Conservation (phyloP, 1,284 basidiomycete species). For the Lentinus polychrous region DNA sequence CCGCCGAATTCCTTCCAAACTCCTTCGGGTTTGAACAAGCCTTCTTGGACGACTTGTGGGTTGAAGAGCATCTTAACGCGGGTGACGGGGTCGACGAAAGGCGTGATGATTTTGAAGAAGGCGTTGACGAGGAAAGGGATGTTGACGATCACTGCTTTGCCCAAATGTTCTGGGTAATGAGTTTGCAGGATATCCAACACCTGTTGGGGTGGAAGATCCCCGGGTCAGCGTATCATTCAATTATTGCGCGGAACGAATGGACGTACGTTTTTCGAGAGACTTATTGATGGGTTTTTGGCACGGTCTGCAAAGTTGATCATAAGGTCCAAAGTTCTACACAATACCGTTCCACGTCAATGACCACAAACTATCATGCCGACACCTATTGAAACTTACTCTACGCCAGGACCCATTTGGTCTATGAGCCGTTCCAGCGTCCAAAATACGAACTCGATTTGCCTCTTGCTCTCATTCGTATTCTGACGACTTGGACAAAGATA, state of each 20-base stretch:
- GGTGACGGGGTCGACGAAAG: conserved; percentile 77
- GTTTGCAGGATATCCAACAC: conserved; percentile 77
- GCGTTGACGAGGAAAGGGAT: conserved; percentile 76
- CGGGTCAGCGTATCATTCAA: not conserved
- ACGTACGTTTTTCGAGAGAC: conserved; percentile 45
- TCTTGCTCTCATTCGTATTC: conserved; percentile 69
- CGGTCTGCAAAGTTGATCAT: conserved; percentile 81
- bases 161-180: conserved; percentile 91
- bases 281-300: conserved; percentile 68
- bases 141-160: conserved; percentile 78
- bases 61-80: conserved; percentile 53
- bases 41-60: conserved; percentile 51
- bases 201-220: conserved; percentile 10
- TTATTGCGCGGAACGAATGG: not conserved
- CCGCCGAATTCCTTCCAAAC: conserved; percentile 64
- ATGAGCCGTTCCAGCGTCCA: conserved; percentile 70
- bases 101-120: conserved; percentile 81
- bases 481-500: conserved; percentile 82
- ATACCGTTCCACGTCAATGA: not conserved
- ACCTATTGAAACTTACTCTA: conserved; percentile 49
- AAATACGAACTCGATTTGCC: conserved; percentile 73
- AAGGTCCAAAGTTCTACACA: conserved; percentile 55
- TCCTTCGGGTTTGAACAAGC: conserved; percentile 49
- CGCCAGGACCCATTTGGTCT: conserved; percentile 69
- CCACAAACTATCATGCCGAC: conserved; percentile 6